These are phyloP conservation scores for Penicillium malachiteum DNA, from an alignment of 495 filamentous ascomycete species.

Conservation along the genomic window DNA sequence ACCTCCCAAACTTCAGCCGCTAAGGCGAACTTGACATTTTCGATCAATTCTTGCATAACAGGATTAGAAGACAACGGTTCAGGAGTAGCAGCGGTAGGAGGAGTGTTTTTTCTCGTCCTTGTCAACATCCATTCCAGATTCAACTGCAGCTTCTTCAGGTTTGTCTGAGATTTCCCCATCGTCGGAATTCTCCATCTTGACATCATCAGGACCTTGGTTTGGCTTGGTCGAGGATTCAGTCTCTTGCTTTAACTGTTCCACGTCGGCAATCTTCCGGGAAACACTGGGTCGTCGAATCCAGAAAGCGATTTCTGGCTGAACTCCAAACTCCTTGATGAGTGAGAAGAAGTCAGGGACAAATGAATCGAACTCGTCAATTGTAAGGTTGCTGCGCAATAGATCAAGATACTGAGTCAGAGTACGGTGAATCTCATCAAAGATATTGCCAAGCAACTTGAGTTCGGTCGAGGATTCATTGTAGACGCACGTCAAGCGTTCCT, in stretches of 20 bases:
- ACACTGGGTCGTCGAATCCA: constrained; percentile 77
- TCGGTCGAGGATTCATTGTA: constrained; percentile 68
- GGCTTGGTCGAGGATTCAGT: constrained; percentile 20
- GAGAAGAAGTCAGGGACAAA: constrained; percentile 72
- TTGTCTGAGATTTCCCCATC: constrained; percentile 22
- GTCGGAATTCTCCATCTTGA: constrained; percentile 36
- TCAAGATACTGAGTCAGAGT: constrained; percentile 87
- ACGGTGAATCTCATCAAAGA: constrained; percentile 86
- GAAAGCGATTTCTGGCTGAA: constrained; percentile 83
- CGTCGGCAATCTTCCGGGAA: constrained; percentile 49
- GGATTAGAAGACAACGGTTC: constrained; percentile 60
- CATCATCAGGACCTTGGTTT: constrained; percentile 22
- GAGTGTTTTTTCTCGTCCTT: constrained; percentile 23
- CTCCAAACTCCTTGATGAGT: constrained; percentile 74
- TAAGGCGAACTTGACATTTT: constrained; percentile 60
- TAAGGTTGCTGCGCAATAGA: constrained; percentile 75
- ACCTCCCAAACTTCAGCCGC: constrained; percentile 62
- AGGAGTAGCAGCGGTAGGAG: constrained; percentile 10
- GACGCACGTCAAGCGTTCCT: constrained; percentile 78
- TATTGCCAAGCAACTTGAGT: constrained; percentile 76
- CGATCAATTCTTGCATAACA: constrained; percentile 72
- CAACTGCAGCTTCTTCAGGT: constrained; percentile 13
- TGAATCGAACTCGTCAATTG: constrained; percentile 73
- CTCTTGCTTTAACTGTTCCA: constrained; percentile 35
- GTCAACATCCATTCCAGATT: constrained; percentile 40